Percentiles rank a stretch among this genome's conserved stretches.
Conservation (phyloP, 2,329 filamentous ascomycete genomes). For the Lasiodiplodia sp. region DNA sequence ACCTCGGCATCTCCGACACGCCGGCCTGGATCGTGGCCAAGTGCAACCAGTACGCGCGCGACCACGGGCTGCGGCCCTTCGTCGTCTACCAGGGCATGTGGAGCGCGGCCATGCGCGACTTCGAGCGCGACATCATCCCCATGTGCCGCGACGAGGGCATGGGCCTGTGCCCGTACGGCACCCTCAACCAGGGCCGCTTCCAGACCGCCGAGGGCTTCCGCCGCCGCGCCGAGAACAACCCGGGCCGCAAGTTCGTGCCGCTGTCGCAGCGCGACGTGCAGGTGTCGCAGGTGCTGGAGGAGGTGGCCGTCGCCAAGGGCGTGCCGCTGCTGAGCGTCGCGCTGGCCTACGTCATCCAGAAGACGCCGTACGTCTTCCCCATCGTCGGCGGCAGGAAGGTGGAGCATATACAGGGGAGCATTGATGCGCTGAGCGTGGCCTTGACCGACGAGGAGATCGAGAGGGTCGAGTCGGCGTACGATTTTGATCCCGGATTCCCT, state of each 20-base stretch:
- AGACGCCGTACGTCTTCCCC: slow-evolving; percentile 75
- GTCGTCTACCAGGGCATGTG: slow-evolving; percentile 52
- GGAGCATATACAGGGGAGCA: slow-evolving; percentile 73
- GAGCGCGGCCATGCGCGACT: slow-evolving; percentile 51
- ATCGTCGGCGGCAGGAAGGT: slow-evolving; percentile 74
- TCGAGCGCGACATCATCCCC: slow-evolving; percentile 56
- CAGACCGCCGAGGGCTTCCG: slow-evolving; percentile 48
- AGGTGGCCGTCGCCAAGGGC: slow-evolving; percentile 59
- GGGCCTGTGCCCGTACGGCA: slow-evolving; percentile 63
- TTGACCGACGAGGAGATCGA: slow-evolving; percentile 69
- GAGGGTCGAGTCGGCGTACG: slow-evolving; percentile 68
- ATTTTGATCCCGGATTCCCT: slow-evolving; percentile 74
- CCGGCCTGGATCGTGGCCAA: slow-evolving; percentile 50
- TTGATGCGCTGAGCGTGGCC: slow-evolving; percentile 69
- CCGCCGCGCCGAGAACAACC: slow-evolving; percentile 40
- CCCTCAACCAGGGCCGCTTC: slow-evolving; percentile 51
- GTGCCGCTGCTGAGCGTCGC: slow-evolving; percentile 66
- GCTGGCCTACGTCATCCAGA: slow-evolving; percentile 76
- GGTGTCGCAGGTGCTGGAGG: slow-evolving; percentile 65
- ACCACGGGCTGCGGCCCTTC: slow-evolving; percentile 50
- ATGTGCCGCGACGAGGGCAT: slow-evolving; percentile 54
- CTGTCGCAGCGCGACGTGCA: slow-evolving; percentile 57
- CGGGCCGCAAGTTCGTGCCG: slow-evolving; percentile 51
- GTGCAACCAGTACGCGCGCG: slow-evolving; percentile 45
- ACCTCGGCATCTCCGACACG: slow-evolving; percentile 55